phyloP scores from a whole-genome alignment of 192 early-diverging fungal species.

The Powellomyces hirtus region DNA sequence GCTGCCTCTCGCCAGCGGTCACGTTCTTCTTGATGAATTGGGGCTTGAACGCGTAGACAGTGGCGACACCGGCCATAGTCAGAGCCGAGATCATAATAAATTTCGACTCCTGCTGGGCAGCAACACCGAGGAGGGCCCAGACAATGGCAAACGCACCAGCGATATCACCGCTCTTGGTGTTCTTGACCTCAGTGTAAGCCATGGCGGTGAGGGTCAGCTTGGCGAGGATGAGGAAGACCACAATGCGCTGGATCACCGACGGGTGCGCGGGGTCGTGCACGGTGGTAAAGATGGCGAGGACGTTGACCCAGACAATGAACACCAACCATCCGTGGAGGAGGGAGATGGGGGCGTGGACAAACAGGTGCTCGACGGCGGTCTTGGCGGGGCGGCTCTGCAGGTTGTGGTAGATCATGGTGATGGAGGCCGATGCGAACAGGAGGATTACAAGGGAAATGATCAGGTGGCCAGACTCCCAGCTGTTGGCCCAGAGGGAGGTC shows the following conservation, averaged over 20 bases:
- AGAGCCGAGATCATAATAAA: slow-evolving; percentile 19
- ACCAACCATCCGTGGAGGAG: slow-evolving; percentile 67
- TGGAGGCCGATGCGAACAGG: slow-evolving; percentile 55
- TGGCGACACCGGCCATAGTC: neutral
- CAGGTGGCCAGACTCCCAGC: slow-evolving; percentile 54
- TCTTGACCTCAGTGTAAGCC: slow-evolving; percentile 54
- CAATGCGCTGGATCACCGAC: slow-evolving; percentile 39
- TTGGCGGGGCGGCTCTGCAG: slow-evolving; percentile 29
- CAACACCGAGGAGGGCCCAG: slow-evolving; percentile 34
- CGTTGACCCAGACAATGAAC: slow-evolving; percentile 56
- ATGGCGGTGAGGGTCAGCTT: slow-evolving; percentile 57
- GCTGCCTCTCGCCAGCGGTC: slow-evolving; percentile 10
- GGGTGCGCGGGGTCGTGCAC: slow-evolving; percentile 37
- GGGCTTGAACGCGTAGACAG: slow-evolving; percentile 24
- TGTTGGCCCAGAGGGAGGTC: slow-evolving; percentile 57
- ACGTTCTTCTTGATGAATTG: slow-evolving; percentile 9
- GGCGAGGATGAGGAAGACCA: slow-evolving; percentile 48
- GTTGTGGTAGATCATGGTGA: slow-evolving; percentile 55
- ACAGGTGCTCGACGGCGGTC: slow-evolving; percentile 41
- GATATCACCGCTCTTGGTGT: slow-evolving; percentile 52
- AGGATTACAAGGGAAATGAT: slow-evolving; percentile 53
- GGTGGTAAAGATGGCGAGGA: slow-evolving; percentile 58
- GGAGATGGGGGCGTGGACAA: slow-evolving; percentile 64
- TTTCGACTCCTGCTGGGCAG: slow-evolving; percentile 9
- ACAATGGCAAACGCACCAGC: slow-evolving; percentile 64